These are phyloP conservation scores for Circinella minor DNA, from an alignment of 371 early-diverging fungal genomes.

Conservation along the genomic window DNA sequence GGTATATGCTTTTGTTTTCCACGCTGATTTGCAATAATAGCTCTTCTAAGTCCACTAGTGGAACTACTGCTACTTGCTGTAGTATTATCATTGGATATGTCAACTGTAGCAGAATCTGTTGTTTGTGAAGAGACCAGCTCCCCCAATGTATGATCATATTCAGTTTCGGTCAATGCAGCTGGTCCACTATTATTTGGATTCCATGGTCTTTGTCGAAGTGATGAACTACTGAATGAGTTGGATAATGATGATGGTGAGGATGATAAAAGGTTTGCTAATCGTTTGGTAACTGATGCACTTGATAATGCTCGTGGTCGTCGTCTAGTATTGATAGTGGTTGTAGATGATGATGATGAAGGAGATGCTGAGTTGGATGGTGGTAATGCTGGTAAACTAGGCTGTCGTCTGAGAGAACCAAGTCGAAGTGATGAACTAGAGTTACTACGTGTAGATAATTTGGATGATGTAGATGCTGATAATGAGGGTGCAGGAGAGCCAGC, in stretches of 20 bases:
- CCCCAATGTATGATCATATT: background rate
- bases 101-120: background rate
- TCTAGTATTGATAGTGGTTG: slow-evolving; percentile 2
- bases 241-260: slow-evolving; percentile 13
- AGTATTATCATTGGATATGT: background rate
- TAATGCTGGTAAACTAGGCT: slow-evolving; percentile 26
- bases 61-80: background rate
- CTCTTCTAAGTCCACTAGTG: background rate
- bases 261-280: slow-evolving; percentile 22
- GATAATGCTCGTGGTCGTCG: slow-evolving; percentile 26
- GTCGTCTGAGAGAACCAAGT: slow-evolving; percentile 16
- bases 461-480: slow-evolving; percentile 22
- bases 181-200: background rate
- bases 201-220: slow-evolving; percentile 20
- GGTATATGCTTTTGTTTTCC: slow-evolving; percentile 8
- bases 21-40: background rate
- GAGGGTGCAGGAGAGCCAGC: slow-evolving; percentile 15
- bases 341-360: background rate
- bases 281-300: slow-evolving; percentile 25
- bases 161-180: background rate
- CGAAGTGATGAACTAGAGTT: slow-evolving; percentile 20
- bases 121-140: background rate
- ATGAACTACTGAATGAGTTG: slow-evolving; percentile 22
- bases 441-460: slow-evolving; percentile 18
- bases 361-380: slow-evolving; percentile 7